These are phyloP conservation scores for Ophiostoma sp. DNA, from an alignment of 2,329 filamentous ascomycete species.

Conservation along the genomic window DNA sequence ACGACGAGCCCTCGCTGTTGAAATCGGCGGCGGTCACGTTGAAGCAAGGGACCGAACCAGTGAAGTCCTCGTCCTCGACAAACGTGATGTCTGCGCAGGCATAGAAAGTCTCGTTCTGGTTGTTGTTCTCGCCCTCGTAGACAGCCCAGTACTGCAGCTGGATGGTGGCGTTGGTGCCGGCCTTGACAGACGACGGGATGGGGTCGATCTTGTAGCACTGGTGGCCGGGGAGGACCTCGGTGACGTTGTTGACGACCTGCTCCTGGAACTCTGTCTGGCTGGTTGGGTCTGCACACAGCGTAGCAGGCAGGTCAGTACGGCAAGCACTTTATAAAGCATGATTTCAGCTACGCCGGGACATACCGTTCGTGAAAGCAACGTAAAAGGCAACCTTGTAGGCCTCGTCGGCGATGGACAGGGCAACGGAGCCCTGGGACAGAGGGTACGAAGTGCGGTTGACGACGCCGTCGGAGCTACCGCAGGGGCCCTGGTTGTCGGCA, in stretches of 20 bases:
- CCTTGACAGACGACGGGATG: slow-evolving; percentile 33
- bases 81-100: slow-evolving; percentile 41
- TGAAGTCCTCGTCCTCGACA: slow-evolving; percentile 33
- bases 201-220: slow-evolving; percentile 41
- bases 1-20: slow-evolving; percentile 17
- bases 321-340: no score
- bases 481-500: slow-evolving; percentile 53
- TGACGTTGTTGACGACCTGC: slow-evolving; percentile 36
- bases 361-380: slow-evolving; percentile 42
- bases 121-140: slow-evolving; percentile 31
- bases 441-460: slow-evolving; percentile 53
- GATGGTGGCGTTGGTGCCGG: slow-evolving; percentile 41
- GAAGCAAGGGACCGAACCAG: slow-evolving; percentile 40
- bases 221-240: slow-evolving; percentile 39
- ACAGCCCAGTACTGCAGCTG: slow-evolving; percentile 42
- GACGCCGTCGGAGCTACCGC: slow-evolving; percentile 48
- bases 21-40: slow-evolving; percentile 38
- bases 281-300: slow-evolving; percentile 34
- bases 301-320: background rate
- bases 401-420: slow-evolving; percentile 30
- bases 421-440: slow-evolving; percentile 36
- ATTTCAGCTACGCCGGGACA: no score
- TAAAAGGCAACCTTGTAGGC: slow-evolving; percentile 31
- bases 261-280: slow-evolving; percentile 37
- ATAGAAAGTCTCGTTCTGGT: slow-evolving; percentile 40